phyloP scores from a whole-genome alignment of 495 filamentous ascomycete genomes.

The Hypoxylon perforatum region DNA sequence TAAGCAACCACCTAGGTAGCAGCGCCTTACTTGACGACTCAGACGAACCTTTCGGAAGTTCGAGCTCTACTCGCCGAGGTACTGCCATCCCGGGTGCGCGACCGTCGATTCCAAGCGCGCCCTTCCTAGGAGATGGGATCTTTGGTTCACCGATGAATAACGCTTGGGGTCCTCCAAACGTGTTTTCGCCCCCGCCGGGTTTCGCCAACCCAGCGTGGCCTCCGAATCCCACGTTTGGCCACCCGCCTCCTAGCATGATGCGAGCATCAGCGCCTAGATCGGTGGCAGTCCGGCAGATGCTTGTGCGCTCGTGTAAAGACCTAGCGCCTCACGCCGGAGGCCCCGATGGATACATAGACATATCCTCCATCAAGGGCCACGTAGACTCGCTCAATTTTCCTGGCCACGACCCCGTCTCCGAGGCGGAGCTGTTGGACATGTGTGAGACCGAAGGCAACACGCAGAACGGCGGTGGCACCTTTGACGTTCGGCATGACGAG shows the following conservation, averaged over 20 bases:
- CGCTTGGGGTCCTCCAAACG: constrained; percentile 42
- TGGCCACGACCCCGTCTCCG: constrained; percentile 66
- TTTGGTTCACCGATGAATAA: constrained; percentile 45
- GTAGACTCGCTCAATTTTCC: constrained; percentile 68
- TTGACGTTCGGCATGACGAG: constrained; percentile 69
- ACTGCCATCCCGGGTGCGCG: constrained; percentile 48
- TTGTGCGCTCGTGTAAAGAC: constrained; percentile 61
- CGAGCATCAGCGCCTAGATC: constrained; percentile 52
- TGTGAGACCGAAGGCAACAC: constrained; percentile 90
- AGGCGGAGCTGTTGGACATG: constrained; percentile 84
- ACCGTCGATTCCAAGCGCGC: constrained; percentile 29
- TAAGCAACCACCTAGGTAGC: constrained; percentile 89
- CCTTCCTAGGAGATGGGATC: constrained; percentile 44
- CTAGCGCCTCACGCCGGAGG: constrained; percentile 48
- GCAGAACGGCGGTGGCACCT: constrained; percentile 89
- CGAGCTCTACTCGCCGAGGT: constrained; percentile 27
- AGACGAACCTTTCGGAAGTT: constrained; percentile 52
- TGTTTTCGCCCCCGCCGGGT: constrained; percentile 44
- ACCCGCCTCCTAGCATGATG: constrained; percentile 44
- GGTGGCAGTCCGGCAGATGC: constrained; percentile 59
- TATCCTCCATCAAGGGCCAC: constrained; percentile 72
- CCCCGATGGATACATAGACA: constrained; percentile 71
- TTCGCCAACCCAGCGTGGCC: constrained; percentile 45
- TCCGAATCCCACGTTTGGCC: constrained; percentile 39
- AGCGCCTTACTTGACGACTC: constrained; percentile 92